A percentile compares a stretch with the other conserved stretches of the same genome.
These are phyloP conservation scores for Tetrapisispora iriomotensis DNA, from an alignment of 805 yeast species.

Conservation along the genomic window DNA sequence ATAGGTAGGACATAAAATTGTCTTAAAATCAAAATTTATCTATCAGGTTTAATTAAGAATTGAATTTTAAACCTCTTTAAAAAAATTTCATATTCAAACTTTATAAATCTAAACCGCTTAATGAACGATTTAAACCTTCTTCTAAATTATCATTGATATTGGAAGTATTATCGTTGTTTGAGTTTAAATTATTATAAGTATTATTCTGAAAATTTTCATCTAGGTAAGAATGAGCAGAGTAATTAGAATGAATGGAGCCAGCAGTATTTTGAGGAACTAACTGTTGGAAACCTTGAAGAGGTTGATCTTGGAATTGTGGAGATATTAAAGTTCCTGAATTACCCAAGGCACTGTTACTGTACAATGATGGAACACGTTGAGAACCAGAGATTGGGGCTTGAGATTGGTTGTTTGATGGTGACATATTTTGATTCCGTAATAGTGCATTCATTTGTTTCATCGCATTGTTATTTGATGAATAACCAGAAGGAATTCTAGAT, in stretches of 20 bases:
- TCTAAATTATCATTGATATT: conserved; percentile 17
- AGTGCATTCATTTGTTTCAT: conserved; percentile 23
- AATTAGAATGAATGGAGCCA: conserved; percentile 28
- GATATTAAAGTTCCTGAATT: neutral
- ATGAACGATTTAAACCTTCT: conserved; percentile 25
- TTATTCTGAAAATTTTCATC: conserved; percentile 12
- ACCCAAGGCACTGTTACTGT: conserved; percentile 3
- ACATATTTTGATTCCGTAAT: conserved; percentile 23
- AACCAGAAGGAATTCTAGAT: conserved; percentile 30
- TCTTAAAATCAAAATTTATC: neutral
- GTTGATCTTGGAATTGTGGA: conserved; percentile 10
- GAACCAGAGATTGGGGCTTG: conserved; percentile 12
- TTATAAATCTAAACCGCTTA: conserved; percentile 27
- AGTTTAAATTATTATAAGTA: neutral
- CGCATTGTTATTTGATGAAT: conserved; percentile 20
- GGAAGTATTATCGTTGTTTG: neutral
- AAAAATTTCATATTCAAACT: conserved; percentile 1
- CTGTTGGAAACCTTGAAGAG: conserved; percentile 7
- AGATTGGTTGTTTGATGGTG: conserved; percentile 16
- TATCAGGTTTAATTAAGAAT: neutral
- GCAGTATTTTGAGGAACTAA: conserved; percentile 26
- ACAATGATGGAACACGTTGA: conserved; percentile 13
- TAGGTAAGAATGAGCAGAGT: conserved; percentile 25
- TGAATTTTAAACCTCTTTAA: neutral
- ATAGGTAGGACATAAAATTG: neutral